Evolutionary conservation across 2,329 filamentous ascomycete species (phyloP).

Genomic region (Achaetomium macrosporum): DNA sequence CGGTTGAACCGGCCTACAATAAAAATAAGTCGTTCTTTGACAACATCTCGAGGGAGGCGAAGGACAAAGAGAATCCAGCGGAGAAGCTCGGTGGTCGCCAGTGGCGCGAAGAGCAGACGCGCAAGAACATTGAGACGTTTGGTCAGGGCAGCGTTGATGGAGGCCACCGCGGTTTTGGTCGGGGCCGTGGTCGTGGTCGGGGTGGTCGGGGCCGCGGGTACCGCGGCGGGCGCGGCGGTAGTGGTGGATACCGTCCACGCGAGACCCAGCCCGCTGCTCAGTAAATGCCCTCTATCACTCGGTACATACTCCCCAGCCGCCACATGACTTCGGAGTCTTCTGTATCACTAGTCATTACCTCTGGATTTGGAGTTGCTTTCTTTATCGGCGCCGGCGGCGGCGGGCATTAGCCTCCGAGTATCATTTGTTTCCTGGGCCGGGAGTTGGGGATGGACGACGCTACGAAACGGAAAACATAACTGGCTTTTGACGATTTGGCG

Average conservation of each 20-base stretch:
- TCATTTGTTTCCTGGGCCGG: conserved; percentile 17
- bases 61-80: conserved; percentile 70
- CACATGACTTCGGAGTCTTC: conserved; percentile 2
- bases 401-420: conserved; percentile 8
- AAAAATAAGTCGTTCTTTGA: conserved; percentile 92
- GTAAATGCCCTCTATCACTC: conserved; percentile 11
- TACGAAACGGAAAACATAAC: conserved; percentile 16
- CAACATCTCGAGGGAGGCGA: conserved; percentile 92
- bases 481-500: conserved; percentile 13
- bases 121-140: conserved; percentile 95
- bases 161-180: conserved; percentile 67
- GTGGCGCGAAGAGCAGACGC: conserved; percentile 88
- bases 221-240: conserved; percentile 20
- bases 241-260: conserved; percentile 17
- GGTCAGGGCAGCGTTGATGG: conserved; percentile 92
- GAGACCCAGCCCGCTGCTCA: conserved; percentile 18
- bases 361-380: conserved; percentile 17
- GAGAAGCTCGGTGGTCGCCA: conserved; percentile 72
- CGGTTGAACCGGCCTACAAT: conserved; percentile 64
- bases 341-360: conserved; percentile 21
- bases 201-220: conserved; percentile 27
- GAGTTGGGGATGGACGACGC: conserved; percentile 18
- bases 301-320: background rate
- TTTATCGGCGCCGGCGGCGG: conserved; percentile 12
- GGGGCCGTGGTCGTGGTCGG: conserved; percentile 37